phyloP scores from a whole-genome alignment of 1,139 yeast genomes.

The Geotrichum aggregatum region DNA sequence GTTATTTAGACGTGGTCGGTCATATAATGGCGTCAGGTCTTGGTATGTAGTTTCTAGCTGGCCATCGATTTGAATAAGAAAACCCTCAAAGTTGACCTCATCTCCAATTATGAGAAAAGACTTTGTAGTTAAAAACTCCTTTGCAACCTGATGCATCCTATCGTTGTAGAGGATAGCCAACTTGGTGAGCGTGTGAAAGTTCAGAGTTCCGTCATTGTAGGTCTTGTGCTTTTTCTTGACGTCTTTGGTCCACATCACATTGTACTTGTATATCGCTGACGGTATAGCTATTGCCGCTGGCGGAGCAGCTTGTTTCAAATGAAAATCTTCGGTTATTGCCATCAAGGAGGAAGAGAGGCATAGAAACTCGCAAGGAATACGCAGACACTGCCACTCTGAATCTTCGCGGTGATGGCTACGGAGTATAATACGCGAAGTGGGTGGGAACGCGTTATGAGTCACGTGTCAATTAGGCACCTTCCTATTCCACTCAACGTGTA shows the following conservation, averaged over 20 bases:
- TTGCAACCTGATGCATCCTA: slow-evolving; percentile 24
- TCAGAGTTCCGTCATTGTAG: slow-evolving; percentile 54
- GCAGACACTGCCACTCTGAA: background rate
- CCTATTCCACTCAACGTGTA: too few relatives aligned
- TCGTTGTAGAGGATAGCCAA: slow-evolving; percentile 46
- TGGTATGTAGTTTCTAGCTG: slow-evolving; percentile 18
- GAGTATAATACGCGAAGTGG: too few relatives aligned
- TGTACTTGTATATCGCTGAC: slow-evolving; percentile 34
- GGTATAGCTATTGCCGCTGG: background rate
- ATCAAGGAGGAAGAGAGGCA: background rate
- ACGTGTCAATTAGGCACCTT: too few relatives aligned
- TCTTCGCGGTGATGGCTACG: background rate
- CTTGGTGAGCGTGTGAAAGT: slow-evolving; percentile 48
- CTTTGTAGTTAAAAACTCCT: slow-evolving; percentile 16
- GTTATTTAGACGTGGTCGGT: background rate
- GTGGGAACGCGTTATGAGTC: too few relatives aligned
- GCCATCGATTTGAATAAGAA: slow-evolving; percentile 27
- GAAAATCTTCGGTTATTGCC: too few relatives aligned
- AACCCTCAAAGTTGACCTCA: slow-evolving; percentile 29
- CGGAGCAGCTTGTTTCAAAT: background rate
- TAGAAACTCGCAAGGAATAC: background rate
- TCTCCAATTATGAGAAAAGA: slow-evolving; percentile 24
- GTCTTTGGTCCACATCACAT: slow-evolving; percentile 46
- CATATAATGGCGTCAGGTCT: slow-evolving; percentile 14
- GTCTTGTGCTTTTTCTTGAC: slow-evolving; percentile 49